Evolutionary conservation across 352 stramenopile species (phyloP), one percentile per base, ranked within the genome.

Genomic region (Phytophthora cactorum): DNA sequence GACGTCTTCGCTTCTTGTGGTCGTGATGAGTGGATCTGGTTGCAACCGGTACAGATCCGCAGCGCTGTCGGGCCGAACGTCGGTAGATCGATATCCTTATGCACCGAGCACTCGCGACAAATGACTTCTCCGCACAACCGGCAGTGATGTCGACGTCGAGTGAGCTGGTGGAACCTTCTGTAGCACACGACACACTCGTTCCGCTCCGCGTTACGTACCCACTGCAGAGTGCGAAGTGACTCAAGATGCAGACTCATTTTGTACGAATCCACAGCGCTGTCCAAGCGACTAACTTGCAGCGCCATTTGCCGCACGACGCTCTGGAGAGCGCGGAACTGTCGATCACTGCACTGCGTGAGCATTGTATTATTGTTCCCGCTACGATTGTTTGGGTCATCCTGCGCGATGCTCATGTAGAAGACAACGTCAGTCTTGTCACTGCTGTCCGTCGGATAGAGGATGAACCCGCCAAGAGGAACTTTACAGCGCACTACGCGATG

Each of bases 41-140:
- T 76, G 60, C 87, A 95, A 28, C 75, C 38, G 31, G 73, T 79
- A 54, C 87, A 95, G 44, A 95, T 87, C 11, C 84, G 81, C 25
- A 93, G 45, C n/a, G 78, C 68, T 29, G 82, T 92, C 7, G 78
- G 78, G 0, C 87, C 87, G n/a, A 87, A 75, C 7, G 77, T 84
- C 1, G 84, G 87, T 25, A 93, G 51, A 60, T 90, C 81, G 9
- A 82, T 75, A 50, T 92, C 78, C 51, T 93, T 92, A 50, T 89
- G 76, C 10, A 88, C 72, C 15, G 83, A 91, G 55, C 87, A 95
- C 45, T 89, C 73, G 1, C 82, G 78, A 52, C 87, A 95, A 49
- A 95, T 90, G 22, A 92, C 75, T 50, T 92, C 82, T 58, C 82
- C 80, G 52, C 87, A 95, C 11, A 91, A 60, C 4, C 82, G 83